Evolutionary conservation across 768 basidiomycete genomes (phyloP).

Genomic region (Psilocybe tampanensis): DNA sequence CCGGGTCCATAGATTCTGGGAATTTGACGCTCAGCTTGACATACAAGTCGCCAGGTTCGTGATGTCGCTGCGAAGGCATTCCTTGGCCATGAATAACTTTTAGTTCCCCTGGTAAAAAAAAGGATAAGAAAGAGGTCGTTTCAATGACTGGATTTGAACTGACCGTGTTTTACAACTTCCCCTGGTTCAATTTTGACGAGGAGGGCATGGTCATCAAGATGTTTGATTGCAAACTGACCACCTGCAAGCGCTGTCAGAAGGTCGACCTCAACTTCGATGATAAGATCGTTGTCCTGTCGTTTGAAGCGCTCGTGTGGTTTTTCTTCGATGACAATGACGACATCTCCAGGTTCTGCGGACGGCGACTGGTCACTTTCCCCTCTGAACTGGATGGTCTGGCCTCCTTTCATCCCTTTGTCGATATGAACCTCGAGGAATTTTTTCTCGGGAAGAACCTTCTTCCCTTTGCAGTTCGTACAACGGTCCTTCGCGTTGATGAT

Average conservation of each 20-base stretch:
- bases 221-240: conserved; percentile 86
- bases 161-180: conserved; percentile 92
- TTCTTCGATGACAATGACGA: conserved; percentile 92
- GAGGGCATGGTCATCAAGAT: conserved; percentile 91
- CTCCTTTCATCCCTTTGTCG: conserved; percentile 97
- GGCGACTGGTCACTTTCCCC: conserved; percentile 96
- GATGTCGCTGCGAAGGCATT: conserved; percentile 98
- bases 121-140: neutral
- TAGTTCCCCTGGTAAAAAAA: conserved; percentile 54
- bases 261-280: conserved; percentile 88
- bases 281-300: conserved; percentile 85
- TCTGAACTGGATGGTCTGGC: conserved; percentile 84
- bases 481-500: conserved; percentile 92
- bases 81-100: conserved; percentile 95
- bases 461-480: conserved; percentile 91
- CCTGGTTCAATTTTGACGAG: conserved; percentile 85
- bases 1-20: conserved; percentile 78
- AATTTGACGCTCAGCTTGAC: conserved; percentile 87
- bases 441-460: conserved; percentile 92
- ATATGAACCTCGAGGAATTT: conserved; percentile 97
- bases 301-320: conserved; percentile 89
- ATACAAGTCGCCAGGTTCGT: conserved; percentile 93
- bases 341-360: conserved; percentile 87
- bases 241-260: conserved; percentile 92
- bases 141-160: conserved; percentile 27